A percentile compares a stretch with the other conserved stretches of the same genome.
Evolutionary conservation across 73 alveolate species (phyloP).

Genomic region (Tetrahymena malaccensis): DNA sequence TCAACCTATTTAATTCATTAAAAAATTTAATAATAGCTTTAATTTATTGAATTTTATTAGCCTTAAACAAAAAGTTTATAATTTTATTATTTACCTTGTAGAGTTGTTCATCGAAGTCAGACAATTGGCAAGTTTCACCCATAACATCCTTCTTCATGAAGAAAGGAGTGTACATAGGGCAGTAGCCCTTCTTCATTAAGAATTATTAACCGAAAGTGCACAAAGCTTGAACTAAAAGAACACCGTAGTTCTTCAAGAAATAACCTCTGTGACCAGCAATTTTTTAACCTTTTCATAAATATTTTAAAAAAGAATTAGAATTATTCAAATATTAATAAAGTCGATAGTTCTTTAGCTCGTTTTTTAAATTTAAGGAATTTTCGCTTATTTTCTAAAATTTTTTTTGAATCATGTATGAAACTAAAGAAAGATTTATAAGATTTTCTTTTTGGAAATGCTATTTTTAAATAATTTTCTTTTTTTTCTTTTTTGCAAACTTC

Average conservation of each 20-base stretch:
- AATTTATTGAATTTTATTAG: no score
- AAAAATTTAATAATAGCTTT: no score
- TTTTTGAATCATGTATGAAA: background rate
- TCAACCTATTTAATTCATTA: background rate
- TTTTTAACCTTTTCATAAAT: slow-evolving; percentile 43
- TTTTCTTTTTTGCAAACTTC: background rate
- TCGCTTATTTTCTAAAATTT: background rate
- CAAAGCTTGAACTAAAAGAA: slow-evolving; percentile 94
- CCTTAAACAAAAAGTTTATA: no score
- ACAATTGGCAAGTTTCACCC: slow-evolving; percentile 96
- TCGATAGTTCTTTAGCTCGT: background rate
- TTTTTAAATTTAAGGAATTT: background rate
- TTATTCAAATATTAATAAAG: background rate
- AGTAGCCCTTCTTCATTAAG: slow-evolving; percentile 83
- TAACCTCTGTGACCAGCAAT: slow-evolving; percentile 98
- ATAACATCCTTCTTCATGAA: slow-evolving; percentile 95
- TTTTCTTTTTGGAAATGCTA: background rate
- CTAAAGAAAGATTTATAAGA: background rate
- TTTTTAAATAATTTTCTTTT: background rate
- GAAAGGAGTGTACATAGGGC: slow-evolving; percentile 97
- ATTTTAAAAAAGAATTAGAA: background rate
- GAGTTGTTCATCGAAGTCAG: slow-evolving; percentile 96
- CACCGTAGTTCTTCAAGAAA: slow-evolving; percentile 94
- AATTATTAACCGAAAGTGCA: slow-evolving; percentile 87
- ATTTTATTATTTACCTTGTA: slow-evolving; percentile 74